These are phyloP conservation scores for Biancaea sappan DNA, from an alignment of 306 rosid species.

Conservation along the genomic window DNA sequence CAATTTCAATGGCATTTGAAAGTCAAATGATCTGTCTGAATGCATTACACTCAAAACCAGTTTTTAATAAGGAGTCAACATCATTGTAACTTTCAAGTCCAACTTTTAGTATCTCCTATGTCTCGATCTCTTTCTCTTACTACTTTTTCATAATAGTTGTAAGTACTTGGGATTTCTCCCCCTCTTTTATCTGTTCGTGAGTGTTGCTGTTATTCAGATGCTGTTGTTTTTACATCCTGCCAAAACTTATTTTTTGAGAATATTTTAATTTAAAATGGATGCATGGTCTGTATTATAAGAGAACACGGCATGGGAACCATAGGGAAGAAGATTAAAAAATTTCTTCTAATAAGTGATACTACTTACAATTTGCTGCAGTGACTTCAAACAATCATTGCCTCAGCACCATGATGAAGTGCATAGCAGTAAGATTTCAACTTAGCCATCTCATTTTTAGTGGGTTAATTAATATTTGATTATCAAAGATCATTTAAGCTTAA, in stretches of 20 bases:
- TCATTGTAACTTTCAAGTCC: conserved; percentile 2
- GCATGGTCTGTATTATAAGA: conserved; percentile 21
- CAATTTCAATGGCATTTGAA: conserved; percentile 1
- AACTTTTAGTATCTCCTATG: background rate
- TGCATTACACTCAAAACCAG: conserved; percentile 2
- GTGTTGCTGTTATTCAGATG: background rate
- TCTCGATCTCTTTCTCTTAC: background rate
- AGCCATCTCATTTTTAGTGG: background rate
- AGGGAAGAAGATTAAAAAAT: background rate
- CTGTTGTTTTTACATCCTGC: background rate
- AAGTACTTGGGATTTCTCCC: background rate
- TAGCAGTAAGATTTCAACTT: conserved; percentile 68
- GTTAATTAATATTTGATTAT: conserved; percentile 15
- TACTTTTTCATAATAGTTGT: background rate
- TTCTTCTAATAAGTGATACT: conserved; percentile 32
- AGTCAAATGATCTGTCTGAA: conserved; percentile 8
- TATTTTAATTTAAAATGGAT: background rate
- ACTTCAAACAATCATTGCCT: conserved; percentile 78
- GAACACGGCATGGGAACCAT: background rate
- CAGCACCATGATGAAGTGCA: conserved; percentile 95
- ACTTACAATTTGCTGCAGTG: conserved; percentile 54
- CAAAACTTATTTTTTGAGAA: background rate
- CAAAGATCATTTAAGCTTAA: background rate
- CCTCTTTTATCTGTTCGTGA: background rate
- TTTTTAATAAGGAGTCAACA: conserved; percentile 1